Evolutionary conservation across 345 rosid species (phyloP), one percentile per base, ranked within the genome.

Genomic region (Brassica carinata): DNA sequence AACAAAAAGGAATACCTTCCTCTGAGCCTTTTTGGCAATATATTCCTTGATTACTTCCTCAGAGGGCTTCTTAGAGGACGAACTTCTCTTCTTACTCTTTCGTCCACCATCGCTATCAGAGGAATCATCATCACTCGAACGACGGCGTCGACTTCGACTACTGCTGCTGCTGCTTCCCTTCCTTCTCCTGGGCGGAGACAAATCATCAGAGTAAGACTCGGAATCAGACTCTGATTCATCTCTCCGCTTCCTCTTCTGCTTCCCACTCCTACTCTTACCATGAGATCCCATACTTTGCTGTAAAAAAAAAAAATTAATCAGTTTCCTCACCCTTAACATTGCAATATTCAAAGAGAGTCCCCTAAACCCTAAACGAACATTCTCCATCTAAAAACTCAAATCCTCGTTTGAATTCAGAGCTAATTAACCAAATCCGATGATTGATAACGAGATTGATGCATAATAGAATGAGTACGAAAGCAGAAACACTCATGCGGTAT

Each of bases 1-100:
- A 66, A 55, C 74, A 31, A 30, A 57, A 14, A 30, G 30, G 75
- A 14, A 3, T 6, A 93, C 97, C 97, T 89, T 64, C 40, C 1
- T 64, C 10, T 30, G 40, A 30, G 67, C 4, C 2, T 64, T 64
- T n/a, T 64, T 30, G 4, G 67, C 11, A 10, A 13, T 1, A 29
- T 63, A 63, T 10, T 63, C 67, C 67, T 29, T 29, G 18, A 29
- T 64, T 64, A 14, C 67, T 64, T 64, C 38, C 38, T 64, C 67
- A 5, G 67, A 30, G 62, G 62, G 62, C 11, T 57, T 57, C 27
- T 57, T 57, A 57, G 62, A 57, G 4, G 62, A 57, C 7, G 1
- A n/a, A n/a, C n/a, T 57, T 57, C 62, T 57, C 27, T 57, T 57
- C 62, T 57, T 57, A 57, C 62, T 17, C 62, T 17, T 57, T 5